Evolutionary conservation across 352 stramenopile genomes (phyloP).

Genomic region (Pythium vanterpoolii): DNA sequence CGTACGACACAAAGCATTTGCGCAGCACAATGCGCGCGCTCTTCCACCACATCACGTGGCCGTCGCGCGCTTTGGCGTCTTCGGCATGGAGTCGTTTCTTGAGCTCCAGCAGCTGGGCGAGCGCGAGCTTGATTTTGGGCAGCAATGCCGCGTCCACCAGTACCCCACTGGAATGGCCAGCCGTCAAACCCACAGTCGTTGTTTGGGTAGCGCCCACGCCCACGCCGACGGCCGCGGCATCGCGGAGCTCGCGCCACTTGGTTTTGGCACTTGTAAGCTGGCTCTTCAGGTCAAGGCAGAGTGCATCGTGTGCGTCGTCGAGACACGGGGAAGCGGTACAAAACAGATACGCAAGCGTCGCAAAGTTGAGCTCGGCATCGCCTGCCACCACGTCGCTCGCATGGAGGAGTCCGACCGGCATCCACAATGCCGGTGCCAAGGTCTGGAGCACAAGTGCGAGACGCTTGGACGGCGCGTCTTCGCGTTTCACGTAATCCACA

Average conservation of each 20-base stretch:
- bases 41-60: conserved; percentile 67
- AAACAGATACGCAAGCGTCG: conserved; percentile 66
- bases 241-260: conserved; percentile 60
- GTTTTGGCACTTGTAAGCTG: conserved; percentile 49
- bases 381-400: conserved; percentile 64
- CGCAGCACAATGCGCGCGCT: conserved; percentile 66
- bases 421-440: conserved; percentile 67
- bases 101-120: conserved; percentile 73
- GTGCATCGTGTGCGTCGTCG: conserved; percentile 44
- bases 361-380: conserved; percentile 79
- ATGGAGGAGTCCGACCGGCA: conserved; percentile 55
- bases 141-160: conserved; percentile 29
- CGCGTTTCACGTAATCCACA: conserved; percentile 51
- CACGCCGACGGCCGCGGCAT: background rate
- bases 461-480: conserved; percentile 48
- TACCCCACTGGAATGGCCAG: background rate
- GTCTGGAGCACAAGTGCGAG: conserved; percentile 72
- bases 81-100: conserved; percentile 63
- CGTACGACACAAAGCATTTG: conserved; percentile 78
- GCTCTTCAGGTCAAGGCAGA: conserved; percentile 49
- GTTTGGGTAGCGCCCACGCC: background rate
- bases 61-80: conserved; percentile 54
- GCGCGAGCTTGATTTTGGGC: conserved; percentile 58
- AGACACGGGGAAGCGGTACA: conserved; percentile 52
- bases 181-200: background rate